A percentile compares a stretch with the other conserved stretches of the same genome.
Evolutionary conservation across 2,329 filamentous ascomycete species (phyloP).

Genomic region (Sporothrix brunneoviolacea): DNA sequence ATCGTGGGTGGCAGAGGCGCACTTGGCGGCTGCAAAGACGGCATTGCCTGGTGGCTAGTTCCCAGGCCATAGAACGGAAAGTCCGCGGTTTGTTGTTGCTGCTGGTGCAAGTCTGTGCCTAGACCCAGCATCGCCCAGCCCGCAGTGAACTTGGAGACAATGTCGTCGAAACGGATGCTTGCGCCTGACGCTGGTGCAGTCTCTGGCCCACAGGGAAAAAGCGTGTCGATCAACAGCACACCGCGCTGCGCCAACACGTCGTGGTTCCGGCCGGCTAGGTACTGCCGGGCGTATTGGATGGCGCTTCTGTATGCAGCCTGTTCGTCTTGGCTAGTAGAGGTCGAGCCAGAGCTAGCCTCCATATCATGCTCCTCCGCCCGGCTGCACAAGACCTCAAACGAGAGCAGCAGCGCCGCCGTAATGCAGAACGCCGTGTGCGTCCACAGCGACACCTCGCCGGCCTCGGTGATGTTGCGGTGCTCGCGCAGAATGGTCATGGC

Average conservation of each 20-base stretch:
- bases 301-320: conserved; percentile 13
- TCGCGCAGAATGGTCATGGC: conserved; percentile 29
- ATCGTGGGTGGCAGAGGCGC: too few relatives aligned
- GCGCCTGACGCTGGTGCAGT: neutral
- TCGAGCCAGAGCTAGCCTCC: neutral
- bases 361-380: neutral
- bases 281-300: conserved; percentile 14
- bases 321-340: neutral
- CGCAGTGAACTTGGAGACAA: conserved; percentile 15
- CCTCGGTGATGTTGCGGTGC: conserved; percentile 18
- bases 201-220: conserved; percentile 14
- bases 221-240: conserved; percentile 19
- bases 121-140: conserved; percentile 18
- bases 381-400: conserved; percentile 20
- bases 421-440: conserved; percentile 25
- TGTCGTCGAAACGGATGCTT: conserved; percentile 15
- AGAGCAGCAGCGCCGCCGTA: conserved; percentile 21
- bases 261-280: conserved; percentile 15
- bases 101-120: conserved; percentile 7
- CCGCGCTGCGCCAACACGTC: conserved; percentile 20
- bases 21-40: neutral
- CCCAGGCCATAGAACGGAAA: too few relatives aligned
- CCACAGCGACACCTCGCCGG: conserved; percentile 22
- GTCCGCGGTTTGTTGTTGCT: neutral
- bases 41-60: too few relatives aligned